Evolutionary conservation across 75 land plant species (phyloP), one percentile per base, ranked within the genome.

Genomic region (Ceratopteris richardii): DNA sequence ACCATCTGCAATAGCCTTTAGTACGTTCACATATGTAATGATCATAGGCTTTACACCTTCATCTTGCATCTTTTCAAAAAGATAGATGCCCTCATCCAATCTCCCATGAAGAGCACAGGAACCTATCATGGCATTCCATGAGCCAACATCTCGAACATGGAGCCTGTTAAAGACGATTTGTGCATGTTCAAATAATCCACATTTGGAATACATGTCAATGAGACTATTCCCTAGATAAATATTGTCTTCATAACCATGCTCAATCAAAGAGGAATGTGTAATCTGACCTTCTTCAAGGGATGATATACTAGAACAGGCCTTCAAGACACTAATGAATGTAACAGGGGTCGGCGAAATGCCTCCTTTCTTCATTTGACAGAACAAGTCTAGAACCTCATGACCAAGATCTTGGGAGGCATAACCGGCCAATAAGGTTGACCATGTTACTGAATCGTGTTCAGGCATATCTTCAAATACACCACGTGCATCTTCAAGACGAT

Each of bases 341-440:
- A 68, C 23, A 28, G 33, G 54, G 33, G 50, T 36, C 11, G 61
- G 21, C 10, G 21, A 6, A 18, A 56, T 21, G 3, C 46, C 46
- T 0, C 28, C 22, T 19, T 5, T 1, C 29, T 46, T 61, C 65
- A 63, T 29, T 57, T 56, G 39, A 48, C 70, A 51, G 67, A 85
- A 85, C 51, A 76, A 73, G 28, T 55, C 33, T 1, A 88, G 75
- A 53, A 85, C 88, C 55, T 85, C 80, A 42, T 43, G 18, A 47
- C 21, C 74, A 31, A 64, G 14, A 20, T 66, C 85, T 70, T 85
- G 82, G 56, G 79, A 85, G 23, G 80, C 56, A 67, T 71, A 85
- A 1, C 89, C 89, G 48, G 85, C 70, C 61, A 87, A 69, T 79
- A 85, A 78, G 16, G 89, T 71, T 29, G 85, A 82, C 89, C 82